Conservation (phyloP, 1,284 basidiomycete species). For the Agaricales sp. region DNA sequence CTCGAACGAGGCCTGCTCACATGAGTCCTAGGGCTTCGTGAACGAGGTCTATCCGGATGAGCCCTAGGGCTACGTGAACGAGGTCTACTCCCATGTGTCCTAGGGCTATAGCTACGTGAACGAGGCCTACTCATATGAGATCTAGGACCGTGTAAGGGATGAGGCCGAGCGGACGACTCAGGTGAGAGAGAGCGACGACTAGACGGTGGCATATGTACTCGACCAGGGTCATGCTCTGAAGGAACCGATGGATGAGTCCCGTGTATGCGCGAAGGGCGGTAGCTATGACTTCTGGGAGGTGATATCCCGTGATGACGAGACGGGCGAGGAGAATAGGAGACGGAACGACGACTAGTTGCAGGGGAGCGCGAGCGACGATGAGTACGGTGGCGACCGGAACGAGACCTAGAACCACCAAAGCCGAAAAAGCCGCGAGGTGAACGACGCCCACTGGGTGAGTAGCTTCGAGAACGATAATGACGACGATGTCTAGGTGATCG, state of each 20-base stretch:
- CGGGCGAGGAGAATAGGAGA: not conserved
- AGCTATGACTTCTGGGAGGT: too few relatives aligned
- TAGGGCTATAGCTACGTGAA: too few relatives aligned
- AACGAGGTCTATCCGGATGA: too few relatives aligned
- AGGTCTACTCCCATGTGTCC: too few relatives aligned
- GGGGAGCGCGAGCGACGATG: slow-evolving; percentile 3
- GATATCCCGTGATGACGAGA: not conserved
- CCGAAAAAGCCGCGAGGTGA: not conserved
- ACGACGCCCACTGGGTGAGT: not conserved
- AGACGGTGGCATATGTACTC: not conserved
- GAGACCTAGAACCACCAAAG: not conserved
- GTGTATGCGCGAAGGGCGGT: not conserved
- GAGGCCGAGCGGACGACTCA: too few relatives aligned
- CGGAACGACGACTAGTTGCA: slow-evolving; percentile 1
- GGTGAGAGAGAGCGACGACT: slow-evolving; percentile 5
- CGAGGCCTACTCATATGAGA: too few relatives aligned
- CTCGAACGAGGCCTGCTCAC: too few relatives aligned
- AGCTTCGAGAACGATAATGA: not conserved
- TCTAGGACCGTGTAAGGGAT: too few relatives aligned
- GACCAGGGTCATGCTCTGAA: not conserved
- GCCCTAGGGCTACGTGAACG: too few relatives aligned
- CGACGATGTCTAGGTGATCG: not conserved
- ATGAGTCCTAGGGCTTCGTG: too few relatives aligned
- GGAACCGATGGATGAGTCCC: not conserved
- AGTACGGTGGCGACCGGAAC: too few relatives aligned